Percentiles rank a stretch among this genome's conserved stretches.
These are phyloP conservation scores for Dovyalis caffra DNA, from an alignment of 345 rosid species.

Conservation along the genomic window DNA sequence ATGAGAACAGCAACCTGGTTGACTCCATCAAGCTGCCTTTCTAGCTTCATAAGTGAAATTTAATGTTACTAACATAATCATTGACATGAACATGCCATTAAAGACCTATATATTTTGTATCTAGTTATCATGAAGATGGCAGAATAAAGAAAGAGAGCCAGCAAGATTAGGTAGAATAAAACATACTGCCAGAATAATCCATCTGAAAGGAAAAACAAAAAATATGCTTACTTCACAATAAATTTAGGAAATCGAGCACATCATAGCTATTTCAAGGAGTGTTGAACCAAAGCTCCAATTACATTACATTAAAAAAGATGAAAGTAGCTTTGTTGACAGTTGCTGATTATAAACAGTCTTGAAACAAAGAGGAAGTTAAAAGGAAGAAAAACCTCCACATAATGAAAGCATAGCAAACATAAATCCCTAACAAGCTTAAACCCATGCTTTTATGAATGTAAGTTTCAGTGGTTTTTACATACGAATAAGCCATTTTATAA, in stretches of 20 bases:
- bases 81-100: conserved; percentile 3
- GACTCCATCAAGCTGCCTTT: conserved; percentile 85
- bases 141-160: conserved; percentile 1
- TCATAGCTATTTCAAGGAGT: background rate
- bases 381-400: background rate
- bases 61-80: conserved; percentile 21
- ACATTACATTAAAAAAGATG: background rate
- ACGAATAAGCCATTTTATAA: background rate
- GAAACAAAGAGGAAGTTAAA: too few relatives aligned
- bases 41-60: conserved; percentile 71
- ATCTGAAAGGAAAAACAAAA: background rate
- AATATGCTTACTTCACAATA: too few relatives aligned
- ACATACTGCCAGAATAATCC: background rate
- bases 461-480: background rate
- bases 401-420: background rate
- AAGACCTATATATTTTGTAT: background rate
- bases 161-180: background rate
- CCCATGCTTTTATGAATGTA: background rate
- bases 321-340: background rate
- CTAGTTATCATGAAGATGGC: background rate
- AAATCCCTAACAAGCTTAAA: background rate
- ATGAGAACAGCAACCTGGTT: conserved; percentile 85
- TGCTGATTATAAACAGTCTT: background rate
- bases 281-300: background rate
- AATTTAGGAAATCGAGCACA: background rate